A percentile compares a stretch with the other conserved stretches of the same genome.
Evolutionary conservation across 495 filamentous ascomycete species (phyloP).

Genomic region (Xylaria flabelliformis): DNA sequence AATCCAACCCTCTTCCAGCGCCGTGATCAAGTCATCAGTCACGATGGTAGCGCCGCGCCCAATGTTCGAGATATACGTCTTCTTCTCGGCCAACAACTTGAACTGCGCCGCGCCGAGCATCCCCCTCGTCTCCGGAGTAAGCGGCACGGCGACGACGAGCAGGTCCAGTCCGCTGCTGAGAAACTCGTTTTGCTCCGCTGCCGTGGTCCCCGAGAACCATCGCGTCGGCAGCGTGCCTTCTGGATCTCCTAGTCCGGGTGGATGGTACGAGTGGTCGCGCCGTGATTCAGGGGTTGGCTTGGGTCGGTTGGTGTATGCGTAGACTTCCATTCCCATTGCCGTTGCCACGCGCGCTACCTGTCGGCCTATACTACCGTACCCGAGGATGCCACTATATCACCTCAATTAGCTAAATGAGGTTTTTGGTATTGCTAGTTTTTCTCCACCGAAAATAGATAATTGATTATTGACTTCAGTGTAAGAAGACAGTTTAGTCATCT

Average conservation of each 20-base stretch:
- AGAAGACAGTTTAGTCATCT: not conserved
- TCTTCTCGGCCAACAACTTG: slow-evolving; percentile 60
- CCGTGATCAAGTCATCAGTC: slow-evolving; percentile 68
- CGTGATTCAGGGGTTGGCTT: slow-evolving; percentile 60
- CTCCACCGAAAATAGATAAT: not conserved
- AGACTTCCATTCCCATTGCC: slow-evolving; percentile 79
- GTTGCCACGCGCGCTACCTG: slow-evolving; percentile 73
- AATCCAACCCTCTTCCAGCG: slow-evolving; percentile 64
- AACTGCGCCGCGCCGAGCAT: slow-evolving; percentile 72
- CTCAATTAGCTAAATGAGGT: not conserved
- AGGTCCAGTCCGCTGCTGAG: slow-evolving; percentile 73
- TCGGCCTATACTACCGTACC: slow-evolving; percentile 84
- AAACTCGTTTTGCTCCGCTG: slow-evolving; percentile 68
- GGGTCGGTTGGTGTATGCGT: slow-evolving; percentile 78
- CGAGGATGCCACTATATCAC: slow-evolving; percentile 70
- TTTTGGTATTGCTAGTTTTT: not conserved
- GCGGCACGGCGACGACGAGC: slow-evolving; percentile 74
- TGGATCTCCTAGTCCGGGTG: slow-evolving; percentile 77
- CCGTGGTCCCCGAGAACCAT: slow-evolving; percentile 75
- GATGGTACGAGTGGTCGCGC: slow-evolving; percentile 69
- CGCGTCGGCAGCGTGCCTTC: slow-evolving; percentile 72
- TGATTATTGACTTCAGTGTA: not conserved
- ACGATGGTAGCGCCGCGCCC: slow-evolving; percentile 74
- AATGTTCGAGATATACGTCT: slow-evolving; percentile 76
- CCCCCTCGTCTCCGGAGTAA: slow-evolving; percentile 70